Conservation (phyloP, 2,329 filamentous ascomycete genomes). For the Colletotrichum sp. region DNA sequence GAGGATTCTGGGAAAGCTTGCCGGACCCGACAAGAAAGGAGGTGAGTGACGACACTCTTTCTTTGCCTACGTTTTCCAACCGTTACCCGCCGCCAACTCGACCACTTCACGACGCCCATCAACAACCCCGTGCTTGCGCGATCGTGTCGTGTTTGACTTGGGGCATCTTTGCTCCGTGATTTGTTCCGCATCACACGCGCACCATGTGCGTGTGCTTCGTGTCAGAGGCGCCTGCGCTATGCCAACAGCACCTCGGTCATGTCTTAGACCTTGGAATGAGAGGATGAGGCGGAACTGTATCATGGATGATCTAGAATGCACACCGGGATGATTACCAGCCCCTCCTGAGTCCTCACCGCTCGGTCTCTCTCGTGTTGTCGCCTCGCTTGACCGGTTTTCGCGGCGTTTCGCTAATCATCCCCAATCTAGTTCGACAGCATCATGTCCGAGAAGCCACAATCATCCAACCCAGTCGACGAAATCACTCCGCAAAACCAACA, state of each 20-base stretch:
- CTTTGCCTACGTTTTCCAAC: not conserved
- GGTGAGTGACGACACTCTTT: conserved; percentile 15
- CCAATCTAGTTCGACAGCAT: conserved; percentile 7
- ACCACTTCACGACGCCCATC: not conserved
- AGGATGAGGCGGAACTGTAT: conserved; percentile 7
- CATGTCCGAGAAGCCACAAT: conserved; percentile 37
- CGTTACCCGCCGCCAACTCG: not conserved
- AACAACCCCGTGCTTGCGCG: not conserved
- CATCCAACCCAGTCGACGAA: conserved; percentile 30
- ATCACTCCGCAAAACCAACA: conserved; percentile 29
- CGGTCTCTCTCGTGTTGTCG: not conserved
- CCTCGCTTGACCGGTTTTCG: not conserved
- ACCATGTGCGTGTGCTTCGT: not conserved
- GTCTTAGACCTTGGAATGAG: conserved; percentile 23
- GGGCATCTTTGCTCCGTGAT: not conserved
- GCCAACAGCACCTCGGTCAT: conserved; percentile 18
- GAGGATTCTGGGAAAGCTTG: conserved; percentile 26
- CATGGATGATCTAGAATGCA: conserved; percentile 5
- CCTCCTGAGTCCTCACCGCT: conserved; percentile 10
- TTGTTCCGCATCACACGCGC: not conserved
- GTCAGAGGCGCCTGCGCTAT: not conserved
- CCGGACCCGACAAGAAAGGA: conserved; percentile 17
- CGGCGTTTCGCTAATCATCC: conserved; percentile 3
- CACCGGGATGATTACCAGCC: not conserved
- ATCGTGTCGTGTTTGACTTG: not conserved